Base-by-base conservation (phyloP, 140 eudicot species). In the Senecio squalidus region DNA sequence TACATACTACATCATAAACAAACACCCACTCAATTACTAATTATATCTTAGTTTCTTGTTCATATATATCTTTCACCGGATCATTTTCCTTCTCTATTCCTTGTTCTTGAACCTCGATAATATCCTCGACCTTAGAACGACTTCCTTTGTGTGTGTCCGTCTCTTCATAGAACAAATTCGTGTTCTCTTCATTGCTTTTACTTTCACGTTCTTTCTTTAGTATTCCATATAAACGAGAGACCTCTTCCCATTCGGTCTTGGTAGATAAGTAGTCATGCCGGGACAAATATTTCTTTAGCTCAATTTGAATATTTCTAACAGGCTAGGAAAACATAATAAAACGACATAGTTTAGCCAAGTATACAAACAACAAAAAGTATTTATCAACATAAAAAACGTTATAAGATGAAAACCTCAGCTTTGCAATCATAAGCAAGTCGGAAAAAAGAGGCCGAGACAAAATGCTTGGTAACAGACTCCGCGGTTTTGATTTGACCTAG, bases 381-480 rank as follows among this genome's bases (percentile, higher is more conserved):
- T n/a, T n/a, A n/a, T n/a, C n/a, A n/a, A n/a, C n/a, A n/a, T n/a
- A n/a, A n/a, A 23, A 34, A 33, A 4, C 7, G 16, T 4, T n/a
- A 33, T 43, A 48, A 20, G 15, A 11, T 2, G 21, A 20, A 34
- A 36, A 86, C 95, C 88, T 86, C 95, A 45, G 95, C 95, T 57
- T 72, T 74, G 70, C 80, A 79, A 4, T 74, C 79, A 15, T 61
- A 48, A 9, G 92, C 95, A 52, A 86, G 80, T 11, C 73, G 72
- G 30, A 86, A 86, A 53, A 86, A 86, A 47, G 76, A 69, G 21
- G 74, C 84, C n/a, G 88, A 71, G 47, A 74, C 87, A 43, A 69
- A 86, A 74, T 86, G 92, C 73, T 86, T 86, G 45, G 80, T 74
- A 4, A 74, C 88, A 9, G 84, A 47, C 74, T 86, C 95, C 0